Percentiles rank a stretch among this genome's conserved stretches.
Evolutionary conservation across 169 alveolate genomes (phyloP).

Genomic region (Eimeria brunetti): DNA sequence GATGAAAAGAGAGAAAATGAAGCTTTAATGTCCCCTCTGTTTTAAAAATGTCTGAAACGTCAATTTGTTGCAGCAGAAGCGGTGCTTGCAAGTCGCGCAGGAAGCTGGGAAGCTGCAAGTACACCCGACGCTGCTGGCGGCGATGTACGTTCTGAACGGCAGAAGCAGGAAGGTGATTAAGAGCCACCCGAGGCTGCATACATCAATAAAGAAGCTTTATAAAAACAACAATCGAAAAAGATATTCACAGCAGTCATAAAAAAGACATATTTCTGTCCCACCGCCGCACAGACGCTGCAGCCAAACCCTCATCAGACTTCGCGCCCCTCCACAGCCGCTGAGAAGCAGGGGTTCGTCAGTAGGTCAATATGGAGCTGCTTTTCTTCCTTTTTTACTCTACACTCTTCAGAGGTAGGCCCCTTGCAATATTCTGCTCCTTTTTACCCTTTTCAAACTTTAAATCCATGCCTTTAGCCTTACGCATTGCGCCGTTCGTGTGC

Average conservation of each 20-base stretch:
- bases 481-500: not conserved
- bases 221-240: not conserved
- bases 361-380: not conserved
- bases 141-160: constrained; percentile 20
- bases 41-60: constrained; percentile 20
- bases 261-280: not conserved
- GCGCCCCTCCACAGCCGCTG: constrained; percentile 62
- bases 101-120: constrained; percentile 26
- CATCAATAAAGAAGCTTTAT: not conserved
- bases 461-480: not conserved
- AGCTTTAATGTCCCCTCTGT: not conserved
- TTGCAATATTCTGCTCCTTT: too few species aligned
- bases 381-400: not conserved
- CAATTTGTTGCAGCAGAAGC: constrained; percentile 32
- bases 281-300: constrained; percentile 27
- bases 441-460: too few species aligned
- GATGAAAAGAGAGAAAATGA: not conserved
- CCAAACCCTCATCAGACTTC: constrained; percentile 45
- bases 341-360: constrained; percentile 12
- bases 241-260: constrained; percentile 1
- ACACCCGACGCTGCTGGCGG: constrained; percentile 34
- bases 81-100: constrained; percentile 25
- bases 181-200: not conserved
- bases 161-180: not conserved
- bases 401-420: too few species aligned